Evolutionary conservation across 768 basidiomycete species (phyloP).

Genomic region (Trametes sanguinea): DNA sequence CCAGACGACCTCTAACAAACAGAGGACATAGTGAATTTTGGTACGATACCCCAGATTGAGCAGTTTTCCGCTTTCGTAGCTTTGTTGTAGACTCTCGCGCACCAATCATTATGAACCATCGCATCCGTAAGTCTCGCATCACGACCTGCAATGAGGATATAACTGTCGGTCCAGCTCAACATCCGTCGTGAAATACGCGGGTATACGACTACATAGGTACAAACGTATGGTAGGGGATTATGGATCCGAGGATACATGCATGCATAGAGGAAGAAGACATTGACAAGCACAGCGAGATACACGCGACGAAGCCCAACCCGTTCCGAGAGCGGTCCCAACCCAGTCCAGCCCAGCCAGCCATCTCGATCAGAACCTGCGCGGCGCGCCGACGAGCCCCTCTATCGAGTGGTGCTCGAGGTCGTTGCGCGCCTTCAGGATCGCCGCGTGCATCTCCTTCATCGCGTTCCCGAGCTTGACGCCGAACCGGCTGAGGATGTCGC

Average conservation of each 20-base stretch:
- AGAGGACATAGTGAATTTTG: constrained; percentile 9
- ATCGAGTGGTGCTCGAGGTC: constrained; percentile 97
- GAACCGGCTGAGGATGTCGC: constrained; percentile 90
- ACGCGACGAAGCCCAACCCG: constrained; percentile 9
- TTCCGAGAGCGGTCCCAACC: constrained; percentile 1
- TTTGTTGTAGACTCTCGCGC: constrained; percentile 7
- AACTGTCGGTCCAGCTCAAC: neutral
- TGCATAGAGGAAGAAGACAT: constrained; percentile 12
- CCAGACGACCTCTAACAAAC: neutral
- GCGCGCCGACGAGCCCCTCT: constrained; percentile 76
- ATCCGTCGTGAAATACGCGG: constrained; percentile 16
- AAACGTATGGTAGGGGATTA: constrained; percentile 22
- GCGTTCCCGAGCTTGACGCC: constrained; percentile 90
- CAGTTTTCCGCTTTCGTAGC: constrained; percentile 15
- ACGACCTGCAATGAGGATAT: neutral
- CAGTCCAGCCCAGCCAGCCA: neutral
- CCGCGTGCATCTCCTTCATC: constrained; percentile 97
- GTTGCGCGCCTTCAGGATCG: constrained; percentile 90
- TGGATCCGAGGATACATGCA: constrained; percentile 23
- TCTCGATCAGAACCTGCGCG: constrained; percentile 36
- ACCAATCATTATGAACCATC: neutral
- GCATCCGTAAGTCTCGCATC: neutral
- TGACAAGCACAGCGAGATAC: constrained; percentile 17
- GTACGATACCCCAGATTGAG: constrained; percentile 18
- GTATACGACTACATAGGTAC: constrained; percentile 25